A percentile compares a stretch with the other conserved stretches of the same genome.
These are phyloP conservation scores for Wallemia mellicola DNA, from an alignment of 1,284 basidiomycete genomes.

Conservation along the genomic window DNA sequence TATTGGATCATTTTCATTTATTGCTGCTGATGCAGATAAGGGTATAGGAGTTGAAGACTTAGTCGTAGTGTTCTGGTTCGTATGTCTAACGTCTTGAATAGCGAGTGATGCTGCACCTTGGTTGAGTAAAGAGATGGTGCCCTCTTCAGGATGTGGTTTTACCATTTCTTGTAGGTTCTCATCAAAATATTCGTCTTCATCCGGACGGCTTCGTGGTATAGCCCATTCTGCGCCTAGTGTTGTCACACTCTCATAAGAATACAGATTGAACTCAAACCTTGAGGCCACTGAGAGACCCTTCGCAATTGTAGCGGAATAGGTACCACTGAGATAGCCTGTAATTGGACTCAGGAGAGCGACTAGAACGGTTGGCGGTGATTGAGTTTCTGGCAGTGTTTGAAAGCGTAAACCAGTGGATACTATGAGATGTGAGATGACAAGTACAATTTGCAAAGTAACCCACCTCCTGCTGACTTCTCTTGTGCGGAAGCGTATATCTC, in stretches of 20 bases:
- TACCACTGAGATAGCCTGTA: constrained; percentile 70
- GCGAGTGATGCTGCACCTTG: too few species aligned
- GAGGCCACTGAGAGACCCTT: constrained; percentile 63
- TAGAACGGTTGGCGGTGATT: constrained; percentile 52
- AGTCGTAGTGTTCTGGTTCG: too few species aligned
- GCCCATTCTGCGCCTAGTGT: constrained; percentile 84
- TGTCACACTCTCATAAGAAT: constrained; percentile 87
- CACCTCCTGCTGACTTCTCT: constrained; percentile 71
- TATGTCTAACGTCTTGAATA: too few species aligned
- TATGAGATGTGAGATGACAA: constrained; percentile 13
- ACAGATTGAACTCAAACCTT: constrained; percentile 85
- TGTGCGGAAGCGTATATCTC: constrained; percentile 81
- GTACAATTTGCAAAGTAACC: constrained; percentile 11
- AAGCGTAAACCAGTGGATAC: constrained; percentile 52
- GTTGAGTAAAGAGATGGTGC: too few species aligned
- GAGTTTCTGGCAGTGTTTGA: constrained; percentile 12
- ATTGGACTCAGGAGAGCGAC: constrained; percentile 88
- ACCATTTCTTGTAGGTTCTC: neutral
- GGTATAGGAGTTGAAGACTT: too few species aligned
- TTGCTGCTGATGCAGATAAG: constrained; percentile 1
- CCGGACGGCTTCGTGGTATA: constrained; percentile 25
- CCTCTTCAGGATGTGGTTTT: too few species aligned
- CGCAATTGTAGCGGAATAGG: constrained; percentile 66
- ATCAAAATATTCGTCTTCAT: neutral
- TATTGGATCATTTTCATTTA: constrained; percentile 19